Evolutionary conservation across 495 filamentous ascomycete genomes (phyloP), one percentile per base, ranked within the genome.

Genomic region (Xylaria longipes): DNA sequence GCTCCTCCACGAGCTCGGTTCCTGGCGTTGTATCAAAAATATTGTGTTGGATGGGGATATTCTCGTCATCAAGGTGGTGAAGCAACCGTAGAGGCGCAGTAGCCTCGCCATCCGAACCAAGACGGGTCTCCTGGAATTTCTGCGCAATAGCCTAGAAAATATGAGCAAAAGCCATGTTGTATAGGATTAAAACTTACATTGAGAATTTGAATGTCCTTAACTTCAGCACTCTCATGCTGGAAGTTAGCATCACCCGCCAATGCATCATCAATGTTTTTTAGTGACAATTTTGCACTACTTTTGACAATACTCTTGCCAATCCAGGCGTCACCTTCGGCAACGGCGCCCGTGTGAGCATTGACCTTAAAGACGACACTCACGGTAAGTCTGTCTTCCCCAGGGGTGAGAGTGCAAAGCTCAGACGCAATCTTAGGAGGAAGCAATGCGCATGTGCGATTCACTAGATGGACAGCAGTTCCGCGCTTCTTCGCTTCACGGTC

Each of bases 401-500:
- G 94, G 58, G 89, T 90, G 72, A 99, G 83, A 65, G 95, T 94
- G 84, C 94, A 96, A 63, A 98, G 85, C 64, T 98, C 95, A 48
- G 89, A 87, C 11, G 94, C 91, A 66, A 99, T 85, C 79, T 91
- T 93, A 0, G 92, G 85, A 20, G 96, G 96, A 57, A 99, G 88
- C 88, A 99, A 88, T 73, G 95, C 93, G 77, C 97, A 97, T 66
- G 92, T 89, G 31, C 94, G 89, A 82, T 97, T 95, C 81, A 97
- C 91, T 64, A 99, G 84, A 74, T 98, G 94, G 20, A 99, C 96
- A 45, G 93, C 95, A 64, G 96, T 98, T 69, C 95, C 97, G 39
- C 96, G 92, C 86, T 99, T 99, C 89, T 97, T 97, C 1, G 96
- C 96, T 83, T 99, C 96, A 54, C 96, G 92, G 78, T 99, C 96